Percentiles rank a stretch among this genome's conserved stretches.
phyloP scores from a whole-genome alignment of 2,329 filamentous ascomycete species.

The Erysiphe neolycopersici region DNA sequence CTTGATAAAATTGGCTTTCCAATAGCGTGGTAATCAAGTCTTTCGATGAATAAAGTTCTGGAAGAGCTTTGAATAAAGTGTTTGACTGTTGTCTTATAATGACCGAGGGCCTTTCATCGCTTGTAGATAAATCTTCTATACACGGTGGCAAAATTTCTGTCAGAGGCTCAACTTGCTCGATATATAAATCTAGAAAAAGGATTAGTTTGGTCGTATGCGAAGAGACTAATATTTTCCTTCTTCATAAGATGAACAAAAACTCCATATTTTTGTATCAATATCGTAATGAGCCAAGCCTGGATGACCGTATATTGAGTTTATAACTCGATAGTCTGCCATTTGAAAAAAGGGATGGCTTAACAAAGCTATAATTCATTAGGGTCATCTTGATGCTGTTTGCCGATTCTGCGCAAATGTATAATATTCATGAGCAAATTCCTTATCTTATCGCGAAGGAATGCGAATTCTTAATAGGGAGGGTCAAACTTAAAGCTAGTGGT shows the following conservation, averaged over 20 bases:
- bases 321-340: conserved; percentile 23
- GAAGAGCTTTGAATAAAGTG: conserved; percentile 7
- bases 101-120: conserved; percentile 1
- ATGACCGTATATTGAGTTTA: conserved; percentile 25
- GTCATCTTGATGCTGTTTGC: conserved; percentile 6
- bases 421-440: too few relatives aligned
- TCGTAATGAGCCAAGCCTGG: conserved; percentile 23
- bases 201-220: neutral
- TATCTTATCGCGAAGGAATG: too few relatives aligned
- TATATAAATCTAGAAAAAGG: conserved; percentile 3
- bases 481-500: too few relatives aligned
- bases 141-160: conserved; percentile 8
- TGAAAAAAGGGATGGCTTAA: conserved; percentile 13
- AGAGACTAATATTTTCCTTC: conserved; percentile 4
- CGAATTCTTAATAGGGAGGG: too few relatives aligned
- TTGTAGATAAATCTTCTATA: conserved; percentile 1
- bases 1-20: neutral
- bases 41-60: conserved; percentile 8
- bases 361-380: conserved; percentile 2
- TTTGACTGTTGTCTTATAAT: conserved; percentile 5
- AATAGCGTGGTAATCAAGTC: conserved; percentile 2
- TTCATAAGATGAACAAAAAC: conserved; percentile 8
- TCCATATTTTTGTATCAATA: conserved; percentile 11
- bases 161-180: conserved; percentile 10
- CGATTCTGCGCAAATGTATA: too few relatives aligned